A percentile compares a stretch with the other conserved stretches of the same genome.
phyloP scores from a whole-genome alignment of 805 yeast genomes.

The Saccharomycopsis oosterbeekiorum region DNA sequence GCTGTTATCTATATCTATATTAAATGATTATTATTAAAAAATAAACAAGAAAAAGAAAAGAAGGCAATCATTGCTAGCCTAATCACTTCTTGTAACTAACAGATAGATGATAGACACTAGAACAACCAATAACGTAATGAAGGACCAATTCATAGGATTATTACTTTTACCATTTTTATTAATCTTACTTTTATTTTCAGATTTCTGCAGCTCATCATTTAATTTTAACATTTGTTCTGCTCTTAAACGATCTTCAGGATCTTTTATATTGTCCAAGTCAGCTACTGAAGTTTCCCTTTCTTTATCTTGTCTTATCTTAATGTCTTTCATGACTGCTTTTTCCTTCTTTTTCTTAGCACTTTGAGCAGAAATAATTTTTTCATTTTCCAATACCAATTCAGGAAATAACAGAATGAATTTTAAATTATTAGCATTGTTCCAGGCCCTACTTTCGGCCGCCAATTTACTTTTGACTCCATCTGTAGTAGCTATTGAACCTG shows the following conservation, averaged over 20 bases:
- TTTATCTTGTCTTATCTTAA: constrained; percentile 18
- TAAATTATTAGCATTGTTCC: constrained; percentile 46
- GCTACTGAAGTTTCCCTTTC: constrained; percentile 27
- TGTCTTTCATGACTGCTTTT: background rate
- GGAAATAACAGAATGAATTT: constrained; percentile 59
- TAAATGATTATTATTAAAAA: background rate
- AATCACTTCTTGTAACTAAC: background rate
- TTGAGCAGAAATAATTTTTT: constrained; percentile 22
- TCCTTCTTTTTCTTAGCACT: constrained; percentile 12
- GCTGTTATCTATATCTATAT: background rate
- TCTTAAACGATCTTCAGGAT: constrained; percentile 65
- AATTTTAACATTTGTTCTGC: constrained; percentile 23
- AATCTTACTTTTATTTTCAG: background rate
- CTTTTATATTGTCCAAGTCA: constrained; percentile 33
- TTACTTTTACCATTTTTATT: background rate
- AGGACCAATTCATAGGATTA: background rate
- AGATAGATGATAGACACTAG: background rate
- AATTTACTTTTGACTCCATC: constrained; percentile 43
- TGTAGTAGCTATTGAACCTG: constrained; percentile 69
- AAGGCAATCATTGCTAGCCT: background rate
- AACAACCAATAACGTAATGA: background rate
- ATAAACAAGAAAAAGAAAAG: background rate
- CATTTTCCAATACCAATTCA: constrained; percentile 40
- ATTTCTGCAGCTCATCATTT: background rate
- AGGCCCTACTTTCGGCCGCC: constrained; percentile 52